Conservation (phyloP, 2,329 filamentous ascomycete genomes). For the Sordariomycetes sp. region DNA sequence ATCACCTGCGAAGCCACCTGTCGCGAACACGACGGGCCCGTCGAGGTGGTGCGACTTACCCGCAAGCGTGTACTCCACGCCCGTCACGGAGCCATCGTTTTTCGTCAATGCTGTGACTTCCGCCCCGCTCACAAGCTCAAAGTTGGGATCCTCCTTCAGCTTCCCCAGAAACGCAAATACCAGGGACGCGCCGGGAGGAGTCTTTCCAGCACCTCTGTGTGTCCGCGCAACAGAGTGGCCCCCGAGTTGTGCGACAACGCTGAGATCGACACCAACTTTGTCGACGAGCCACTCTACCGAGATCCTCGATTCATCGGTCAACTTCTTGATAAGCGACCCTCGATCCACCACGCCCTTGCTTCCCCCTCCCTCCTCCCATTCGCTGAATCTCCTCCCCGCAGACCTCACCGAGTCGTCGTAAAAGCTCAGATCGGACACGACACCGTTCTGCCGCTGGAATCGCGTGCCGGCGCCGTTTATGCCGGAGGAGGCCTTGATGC, state of each 20-base stretch:
- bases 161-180: slow-evolving; percentile 40
- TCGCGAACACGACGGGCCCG: slow-evolving; percentile 48
- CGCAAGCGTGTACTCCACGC: slow-evolving; percentile 36
- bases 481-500: slow-evolving; percentile 56
- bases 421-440: slow-evolving; percentile 28
- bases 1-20: slow-evolving; percentile 54
- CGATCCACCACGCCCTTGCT: slow-evolving; percentile 16
- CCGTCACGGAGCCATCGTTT: slow-evolving; percentile 25
- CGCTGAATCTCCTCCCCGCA: slow-evolving; percentile 32
- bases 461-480: slow-evolving; percentile 53
- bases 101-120: slow-evolving; percentile 36
- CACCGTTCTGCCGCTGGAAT: slow-evolving; percentile 34
- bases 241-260: slow-evolving; percentile 45
- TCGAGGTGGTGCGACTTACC: slow-evolving; percentile 25
- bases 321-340: slow-evolving; percentile 31
- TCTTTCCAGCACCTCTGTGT: slow-evolving; percentile 43
- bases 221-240: slow-evolving; percentile 47
- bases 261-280: slow-evolving; percentile 46
- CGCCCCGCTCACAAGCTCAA: slow-evolving; percentile 39
- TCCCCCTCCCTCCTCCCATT: slow-evolving; percentile 11
- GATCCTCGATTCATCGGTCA: slow-evolving; percentile 34
- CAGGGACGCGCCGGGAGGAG: slow-evolving; percentile 49
- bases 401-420: slow-evolving; percentile 46
- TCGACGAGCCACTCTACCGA: slow-evolving; percentile 47
- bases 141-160: slow-evolving; percentile 35